Evolutionary conservation across 2,329 filamentous ascomycete species (phyloP).

Genomic region (Cadophora malorum): DNA sequence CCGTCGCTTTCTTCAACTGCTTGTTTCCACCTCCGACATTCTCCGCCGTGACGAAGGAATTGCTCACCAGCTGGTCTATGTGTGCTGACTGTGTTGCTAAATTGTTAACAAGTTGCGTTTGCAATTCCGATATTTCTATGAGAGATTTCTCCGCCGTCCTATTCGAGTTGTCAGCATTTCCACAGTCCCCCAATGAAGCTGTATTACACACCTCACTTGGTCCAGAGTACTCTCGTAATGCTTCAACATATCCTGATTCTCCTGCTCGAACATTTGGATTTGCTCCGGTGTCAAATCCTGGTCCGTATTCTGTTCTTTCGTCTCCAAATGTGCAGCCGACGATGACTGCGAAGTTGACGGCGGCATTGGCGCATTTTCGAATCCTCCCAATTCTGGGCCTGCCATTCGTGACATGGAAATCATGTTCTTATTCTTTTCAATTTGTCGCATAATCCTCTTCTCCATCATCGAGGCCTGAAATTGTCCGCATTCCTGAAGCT

Average conservation of each 20-base stretch:
- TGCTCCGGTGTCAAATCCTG: conserved; percentile 78
- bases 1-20: conserved; percentile 83
- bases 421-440: conserved; percentile 88
- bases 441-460: conserved; percentile 79
- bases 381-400: conserved; percentile 40
- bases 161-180: conserved; percentile 31
- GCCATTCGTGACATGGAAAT: conserved; percentile 69
- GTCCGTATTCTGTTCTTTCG: conserved; percentile 37
- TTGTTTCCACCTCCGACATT: conserved; percentile 91
- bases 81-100: conserved; percentile 85
- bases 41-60: conserved; percentile 80
- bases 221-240: conserved; percentile 94
- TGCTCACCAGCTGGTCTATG: conserved; percentile 86
- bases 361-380: conserved; percentile 35
- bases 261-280: conserved; percentile 89
- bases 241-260: conserved; percentile 90
- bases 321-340: conserved; percentile 33
- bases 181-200: neutral
- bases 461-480: conserved; percentile 94
- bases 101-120: conserved; percentile 86
- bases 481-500: conserved; percentile 76
- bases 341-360: conserved; percentile 28
- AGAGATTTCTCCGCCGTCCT: conserved; percentile 90
- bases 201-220: conserved; percentile 80
- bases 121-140: conserved; percentile 89